These are phyloP conservation scores for Domatiomyces globalis DNA, from an alignment of 2,329 filamentous ascomycete species.

Conservation along the genomic window DNA sequence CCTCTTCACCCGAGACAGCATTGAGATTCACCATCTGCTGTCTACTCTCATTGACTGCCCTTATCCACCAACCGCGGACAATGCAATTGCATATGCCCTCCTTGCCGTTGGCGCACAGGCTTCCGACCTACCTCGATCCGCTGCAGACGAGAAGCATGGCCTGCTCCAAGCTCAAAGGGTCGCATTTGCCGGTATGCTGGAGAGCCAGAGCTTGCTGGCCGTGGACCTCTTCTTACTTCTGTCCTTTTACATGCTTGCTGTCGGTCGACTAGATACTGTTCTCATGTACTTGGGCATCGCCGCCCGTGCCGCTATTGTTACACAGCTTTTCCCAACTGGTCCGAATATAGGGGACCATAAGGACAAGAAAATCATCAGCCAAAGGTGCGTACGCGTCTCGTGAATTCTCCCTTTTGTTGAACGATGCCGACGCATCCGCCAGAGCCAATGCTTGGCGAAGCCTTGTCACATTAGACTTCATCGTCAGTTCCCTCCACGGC, in stretches of 20 bases:
- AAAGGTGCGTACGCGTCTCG: background rate
- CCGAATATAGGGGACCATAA: background rate
- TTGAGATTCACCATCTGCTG: background rate
- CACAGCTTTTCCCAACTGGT: background rate
- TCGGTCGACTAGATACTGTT: conserved; percentile 44
- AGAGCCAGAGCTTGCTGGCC: conserved; percentile 40
- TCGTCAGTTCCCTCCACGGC: conserved; percentile 37
- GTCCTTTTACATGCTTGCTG: conserved; percentile 46
- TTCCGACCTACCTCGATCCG: conserved; percentile 19
- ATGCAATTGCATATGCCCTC: conserved; percentile 12
- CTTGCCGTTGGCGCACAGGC: conserved; percentile 42
- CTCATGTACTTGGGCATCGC: conserved; percentile 52
- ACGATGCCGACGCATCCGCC: background rate
- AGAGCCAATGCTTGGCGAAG: conserved; percentile 35
- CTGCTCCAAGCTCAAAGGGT: conserved; percentile 37
- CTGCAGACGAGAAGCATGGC: conserved; percentile 22
- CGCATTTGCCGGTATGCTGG: conserved; percentile 38
- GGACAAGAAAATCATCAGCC: background rate
- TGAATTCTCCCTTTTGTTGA: background rate
- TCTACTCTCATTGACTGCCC: background rate
- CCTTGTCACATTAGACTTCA: conserved; percentile 34
- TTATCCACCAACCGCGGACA: background rate
- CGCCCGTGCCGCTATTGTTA: conserved; percentile 40
- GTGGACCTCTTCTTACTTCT: conserved; percentile 41
- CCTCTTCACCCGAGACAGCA: background rate